These are phyloP conservation scores for Euphrasia arctica DNA, from an alignment of 305 asterid genomes.

Conservation along the genomic window DNA sequence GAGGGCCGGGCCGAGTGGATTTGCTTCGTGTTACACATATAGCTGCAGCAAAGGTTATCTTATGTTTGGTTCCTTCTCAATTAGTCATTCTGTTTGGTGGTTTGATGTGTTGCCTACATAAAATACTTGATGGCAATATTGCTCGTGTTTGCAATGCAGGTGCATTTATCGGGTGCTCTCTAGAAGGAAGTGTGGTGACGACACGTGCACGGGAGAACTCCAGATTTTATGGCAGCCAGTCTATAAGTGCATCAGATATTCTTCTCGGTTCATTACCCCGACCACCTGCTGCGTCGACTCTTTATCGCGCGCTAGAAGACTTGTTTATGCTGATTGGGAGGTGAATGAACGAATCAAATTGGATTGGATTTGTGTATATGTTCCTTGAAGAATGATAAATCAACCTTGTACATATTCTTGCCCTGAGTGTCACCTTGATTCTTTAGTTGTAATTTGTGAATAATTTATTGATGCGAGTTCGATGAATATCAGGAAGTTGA, in stretches of 20 bases:
- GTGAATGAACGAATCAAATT: conserved; percentile 21
- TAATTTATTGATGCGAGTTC: conserved; percentile 23
- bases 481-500: background rate
- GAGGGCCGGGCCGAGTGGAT: conserved; percentile 72
- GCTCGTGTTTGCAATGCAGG: conserved; percentile 42
- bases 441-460: conserved; percentile 30
- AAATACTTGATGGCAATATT: background rate
- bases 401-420: conserved; percentile 11
- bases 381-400: background rate
- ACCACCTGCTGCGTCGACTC: conserved; percentile 93
- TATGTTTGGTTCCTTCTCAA: conserved; percentile 12
- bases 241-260: conserved; percentile 57
- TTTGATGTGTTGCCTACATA: background rate
- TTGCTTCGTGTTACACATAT: conserved; percentile 80
- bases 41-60: conserved; percentile 92
- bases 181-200: conserved; percentile 80
- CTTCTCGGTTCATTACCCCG: conserved; percentile 77
- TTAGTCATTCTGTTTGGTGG: background rate
- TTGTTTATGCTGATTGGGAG: conserved; percentile 54
- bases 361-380: background rate
- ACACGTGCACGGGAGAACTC: conserved; percentile 73
- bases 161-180: conserved; percentile 93
- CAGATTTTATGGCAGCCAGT: conserved; percentile 80
- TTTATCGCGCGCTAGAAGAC: conserved; percentile 73
- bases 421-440: conserved; percentile 15